Conservation (phyloP, 208 protist species). For the Leishmania aethiopica region DNA sequence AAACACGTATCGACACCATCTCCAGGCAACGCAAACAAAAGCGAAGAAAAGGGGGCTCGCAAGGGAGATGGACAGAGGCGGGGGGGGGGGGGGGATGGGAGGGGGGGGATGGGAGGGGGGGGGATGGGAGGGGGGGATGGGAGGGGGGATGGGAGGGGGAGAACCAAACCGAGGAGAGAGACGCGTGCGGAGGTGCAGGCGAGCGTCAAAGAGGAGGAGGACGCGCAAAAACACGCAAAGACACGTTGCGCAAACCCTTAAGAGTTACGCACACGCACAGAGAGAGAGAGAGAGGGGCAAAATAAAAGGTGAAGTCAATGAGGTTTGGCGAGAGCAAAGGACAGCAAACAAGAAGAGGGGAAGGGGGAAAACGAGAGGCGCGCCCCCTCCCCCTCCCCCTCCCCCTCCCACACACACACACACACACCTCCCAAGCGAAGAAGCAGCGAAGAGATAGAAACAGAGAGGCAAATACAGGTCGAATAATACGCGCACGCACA, state of each 20-base stretch:
- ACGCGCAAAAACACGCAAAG: too few species aligned
- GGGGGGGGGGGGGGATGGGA: neutral
- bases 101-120: neutral
- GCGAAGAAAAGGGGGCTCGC: too few species aligned
- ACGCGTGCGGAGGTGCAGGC: too few species aligned
- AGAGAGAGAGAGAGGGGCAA: neutral
- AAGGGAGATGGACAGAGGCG: neutral
- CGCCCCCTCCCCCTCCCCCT: neutral
- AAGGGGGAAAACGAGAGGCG: too few species aligned
- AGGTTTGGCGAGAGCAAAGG: neutral
- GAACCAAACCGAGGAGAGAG: neutral
- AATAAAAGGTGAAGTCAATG: neutral
- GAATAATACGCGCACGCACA: neutral
- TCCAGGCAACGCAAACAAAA: too few species aligned
- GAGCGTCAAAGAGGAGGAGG: too few species aligned
- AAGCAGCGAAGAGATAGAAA: neutral
- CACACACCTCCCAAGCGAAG: neutral
- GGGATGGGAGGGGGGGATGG: neutral
- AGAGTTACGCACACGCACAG: neutral
- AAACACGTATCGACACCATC: neutral
- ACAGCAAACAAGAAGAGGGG: neutral
- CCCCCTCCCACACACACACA: neutral
- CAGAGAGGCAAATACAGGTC: neutral
- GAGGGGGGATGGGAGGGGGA: neutral
- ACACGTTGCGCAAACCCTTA: too few species aligned